Percentiles rank a stretch among this genome's conserved stretches.
These are phyloP conservation scores for Fusarium sacchari DNA, from an alignment of 2,329 filamentous ascomycete genomes.

Conservation along the genomic window DNA sequence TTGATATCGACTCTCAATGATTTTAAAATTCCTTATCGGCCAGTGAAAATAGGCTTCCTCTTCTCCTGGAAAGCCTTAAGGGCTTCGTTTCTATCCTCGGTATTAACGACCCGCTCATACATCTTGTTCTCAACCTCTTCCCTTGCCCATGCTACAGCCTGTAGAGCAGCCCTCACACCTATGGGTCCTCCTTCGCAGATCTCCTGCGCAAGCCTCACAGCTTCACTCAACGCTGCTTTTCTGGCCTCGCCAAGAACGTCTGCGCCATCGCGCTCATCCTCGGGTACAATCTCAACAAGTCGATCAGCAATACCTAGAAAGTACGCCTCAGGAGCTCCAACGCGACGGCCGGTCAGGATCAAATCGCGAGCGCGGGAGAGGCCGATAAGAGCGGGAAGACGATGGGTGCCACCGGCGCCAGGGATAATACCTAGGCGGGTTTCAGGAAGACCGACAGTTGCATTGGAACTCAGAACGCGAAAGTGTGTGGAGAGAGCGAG, in stretches of 20 bases:
- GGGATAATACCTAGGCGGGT: constrained; percentile 94
- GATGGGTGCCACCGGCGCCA: constrained; percentile 91
- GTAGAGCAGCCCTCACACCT: constrained; percentile 80
- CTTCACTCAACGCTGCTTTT: constrained; percentile 76
- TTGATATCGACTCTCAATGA: background rate
- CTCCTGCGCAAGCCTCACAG: constrained; percentile 80
- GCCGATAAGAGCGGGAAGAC: constrained; percentile 85
- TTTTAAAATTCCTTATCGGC: constrained; percentile 50
- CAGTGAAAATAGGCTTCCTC: constrained; percentile 68
- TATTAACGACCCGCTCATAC: constrained; percentile 84
- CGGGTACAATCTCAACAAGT: constrained; percentile 80
- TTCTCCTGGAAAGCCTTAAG: constrained; percentile 81
- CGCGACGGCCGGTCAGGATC: constrained; percentile 88
- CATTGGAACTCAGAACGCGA: constrained; percentile 84
- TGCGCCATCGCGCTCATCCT: constrained; percentile 56
- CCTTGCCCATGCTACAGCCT: constrained; percentile 77
- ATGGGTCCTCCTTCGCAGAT: constrained; percentile 92
- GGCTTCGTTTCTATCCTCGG: constrained; percentile 89
- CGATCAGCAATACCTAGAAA: constrained; percentile 90
- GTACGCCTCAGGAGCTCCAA: constrained; percentile 86
- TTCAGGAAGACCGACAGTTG: constrained; percentile 85
- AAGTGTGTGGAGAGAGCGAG: constrained; percentile 90
- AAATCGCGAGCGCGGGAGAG: constrained; percentile 85
- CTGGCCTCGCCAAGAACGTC: constrained; percentile 67
- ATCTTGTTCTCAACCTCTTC: constrained; percentile 87